Base-by-base conservation (phyloP, 2,329 filamentous ascomycete species). In the Exserohilum rostratum region DNA sequence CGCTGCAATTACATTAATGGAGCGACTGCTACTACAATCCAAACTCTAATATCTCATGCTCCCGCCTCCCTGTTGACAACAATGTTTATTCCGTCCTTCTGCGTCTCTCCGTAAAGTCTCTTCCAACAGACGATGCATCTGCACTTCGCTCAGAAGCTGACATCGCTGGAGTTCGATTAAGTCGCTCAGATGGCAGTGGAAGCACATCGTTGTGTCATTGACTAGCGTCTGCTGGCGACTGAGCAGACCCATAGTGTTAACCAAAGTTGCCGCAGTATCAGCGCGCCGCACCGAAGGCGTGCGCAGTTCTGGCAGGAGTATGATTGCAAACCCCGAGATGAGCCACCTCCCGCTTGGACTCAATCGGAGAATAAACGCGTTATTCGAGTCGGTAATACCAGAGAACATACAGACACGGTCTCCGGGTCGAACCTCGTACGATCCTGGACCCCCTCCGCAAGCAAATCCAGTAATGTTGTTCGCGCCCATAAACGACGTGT, bases 161-260 rank as follows among this genome's bases (percentile, higher is more conserved):
- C 60, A 63, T 2, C 60, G 55, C 12, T 50, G 56, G 1, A 63
- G 45, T 11, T 63, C 60, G 2, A 63, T 31, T 11, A 63, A 29
- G 18, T 63, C 60, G 10, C 50, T 53, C 38, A 63, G 30, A 13
- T 58, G 49, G n/a, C 60, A 63, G 38, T 63, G 60, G 1, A 63
- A 63, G 17, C 60, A 63, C 38, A 61, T 33, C 0, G 12, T 30
- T 18, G 29, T 43, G 5, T 58, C 30, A 5, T 12, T 18, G 12
- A 31, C 22, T 18, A 38, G 20, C 1, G 37, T 4, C 29, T 43
- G 30, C 13, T 52, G 44, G 13, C 33, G n/a, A 10, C 38, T 25
- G 5, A 25, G 7, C 22, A 7, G 22, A 25, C 22, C 22, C 7
- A 7, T 25, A 7, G 4, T 25, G 7, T 7, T 25, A 25, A 7